Base-by-base conservation (phyloP, 2,329 filamentous ascomycete species). In the Sarocladium oryzae region DNA sequence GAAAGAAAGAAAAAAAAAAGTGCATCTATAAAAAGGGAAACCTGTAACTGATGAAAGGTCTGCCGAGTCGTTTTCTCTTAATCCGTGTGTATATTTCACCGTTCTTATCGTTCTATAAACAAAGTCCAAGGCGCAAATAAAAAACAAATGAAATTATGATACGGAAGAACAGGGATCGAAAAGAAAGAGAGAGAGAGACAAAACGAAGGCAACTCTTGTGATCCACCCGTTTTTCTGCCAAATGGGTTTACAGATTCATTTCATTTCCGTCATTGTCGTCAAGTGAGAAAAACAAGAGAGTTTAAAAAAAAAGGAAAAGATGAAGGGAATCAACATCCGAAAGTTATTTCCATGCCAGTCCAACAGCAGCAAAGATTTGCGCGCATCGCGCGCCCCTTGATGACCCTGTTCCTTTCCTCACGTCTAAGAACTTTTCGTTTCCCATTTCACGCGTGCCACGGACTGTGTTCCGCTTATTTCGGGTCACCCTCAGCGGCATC, bases 401-500 rank as follows among this genome's bases (percentile, higher is more conserved):
- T 33, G 28, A 32, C 28, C 43, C n/a, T 48, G 24, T 32, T 21
- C 43, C 28, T 48, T 45, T 18, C 40, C 16, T 30, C 26, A 32
- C 43, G 43, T 55, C 36, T 57, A 54, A 56, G 54, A 58, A 55
- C 56, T 58, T 58, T 33, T 52, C 41, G 50, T 52, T 60, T 63
- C 15, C 32, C 58, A 55, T 57, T 50, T 60, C 59, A 55, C 55
- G 52, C 55, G 54, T 56, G 57, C 52, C 37, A 43, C 28, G 13
- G 28, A 30, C 46, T 37, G 18, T 9, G 15, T 11, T 7, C 5
- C 15, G 52, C 60, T 61, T 68, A 70, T 63, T 69, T 64, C 49
- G 63, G 57, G 53, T 66, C 66, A 35, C 61, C 55, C 59, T 75
- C 75, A 57, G 79, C 76, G 8, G 62, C 69, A 59, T 81, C 77